Conservation (phyloP, 179 eudicot genomes). For the Gypsophila paniculata region DNA sequence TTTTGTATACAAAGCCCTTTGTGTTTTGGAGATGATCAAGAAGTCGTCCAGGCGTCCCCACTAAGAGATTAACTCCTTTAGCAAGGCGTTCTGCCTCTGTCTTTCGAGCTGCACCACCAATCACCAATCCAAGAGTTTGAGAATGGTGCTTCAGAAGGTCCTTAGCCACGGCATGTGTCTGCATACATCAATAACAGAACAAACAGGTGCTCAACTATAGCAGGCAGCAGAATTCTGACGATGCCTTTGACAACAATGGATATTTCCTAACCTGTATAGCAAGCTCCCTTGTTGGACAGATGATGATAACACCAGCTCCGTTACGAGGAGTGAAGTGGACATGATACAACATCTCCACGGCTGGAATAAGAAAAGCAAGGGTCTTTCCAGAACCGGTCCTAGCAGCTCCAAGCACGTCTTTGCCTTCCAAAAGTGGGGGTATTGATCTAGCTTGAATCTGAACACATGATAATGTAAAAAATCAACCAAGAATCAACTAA, state of each 20-base stretch:
- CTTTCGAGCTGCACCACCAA: slow-evolving; percentile 75
- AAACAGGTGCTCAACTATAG: not conserved
- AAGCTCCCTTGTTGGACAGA: slow-evolving; percentile 94
- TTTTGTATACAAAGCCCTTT: slow-evolving; percentile 71
- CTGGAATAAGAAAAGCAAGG: slow-evolving; percentile 86
- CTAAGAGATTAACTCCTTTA: slow-evolving; percentile 75
- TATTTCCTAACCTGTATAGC: slow-evolving; percentile 70
- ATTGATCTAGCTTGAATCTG: slow-evolving; percentile 85
- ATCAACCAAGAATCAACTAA: no score
- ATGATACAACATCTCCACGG: slow-evolving; percentile 62
- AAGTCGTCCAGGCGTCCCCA: slow-evolving; percentile 93
- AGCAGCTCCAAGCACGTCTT: slow-evolving; percentile 94
- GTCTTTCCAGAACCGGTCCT: slow-evolving; percentile 98
- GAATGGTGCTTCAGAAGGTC: slow-evolving; percentile 82
- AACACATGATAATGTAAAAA: slow-evolving; percentile 20
- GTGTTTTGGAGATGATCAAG: slow-evolving; percentile 85
- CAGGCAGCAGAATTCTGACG: not conserved
- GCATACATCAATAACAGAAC: slow-evolving; percentile 24
- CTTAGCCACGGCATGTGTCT: slow-evolving; percentile 88
- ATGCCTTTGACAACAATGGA: no score
- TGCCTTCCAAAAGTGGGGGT: slow-evolving; percentile 75
- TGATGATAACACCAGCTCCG: slow-evolving; percentile 73
- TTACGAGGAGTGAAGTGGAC: slow-evolving; percentile 65
- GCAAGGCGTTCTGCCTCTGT: slow-evolving; percentile 76
- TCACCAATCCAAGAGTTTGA: slow-evolving; percentile 76